These are phyloP conservation scores for Monosporozyma aerobia DNA, from an alignment of 805 yeast genomes.

Conservation along the genomic window DNA sequence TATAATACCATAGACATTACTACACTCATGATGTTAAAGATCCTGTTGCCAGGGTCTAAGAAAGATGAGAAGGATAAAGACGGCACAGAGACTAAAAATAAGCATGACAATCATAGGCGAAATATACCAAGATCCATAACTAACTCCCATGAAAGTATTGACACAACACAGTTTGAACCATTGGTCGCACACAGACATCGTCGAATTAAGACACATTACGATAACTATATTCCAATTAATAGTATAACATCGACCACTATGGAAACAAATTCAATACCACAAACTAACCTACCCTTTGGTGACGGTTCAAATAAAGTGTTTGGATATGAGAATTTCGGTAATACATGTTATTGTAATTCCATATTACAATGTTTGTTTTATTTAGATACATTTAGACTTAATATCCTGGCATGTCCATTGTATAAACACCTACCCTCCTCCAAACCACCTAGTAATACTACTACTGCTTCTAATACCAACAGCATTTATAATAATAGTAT, in stretches of 20 bases:
- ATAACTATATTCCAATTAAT: neutral
- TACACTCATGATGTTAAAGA: neutral
- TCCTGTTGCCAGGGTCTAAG: neutral
- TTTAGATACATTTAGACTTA: conserved; percentile 56
- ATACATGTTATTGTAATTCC: conserved; percentile 92
- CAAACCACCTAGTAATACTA: neutral
- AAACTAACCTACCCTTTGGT: conserved; percentile 7
- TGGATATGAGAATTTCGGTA: conserved; percentile 81
- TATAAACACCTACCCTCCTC: neutral
- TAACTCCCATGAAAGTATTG: neutral
- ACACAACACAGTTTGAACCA: neutral
- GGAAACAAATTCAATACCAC: neutral
- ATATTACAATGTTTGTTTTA: conserved; percentile 81
- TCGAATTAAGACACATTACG: neutral
- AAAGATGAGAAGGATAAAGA: neutral
- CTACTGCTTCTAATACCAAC: too few relatives aligned
- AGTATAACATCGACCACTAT: neutral
- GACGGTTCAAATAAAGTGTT: conserved; percentile 62
- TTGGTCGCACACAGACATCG: neutral
- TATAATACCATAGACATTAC: too few relatives aligned
- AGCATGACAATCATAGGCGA: neutral
- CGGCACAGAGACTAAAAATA: neutral
- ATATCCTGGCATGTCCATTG: conserved; percentile 41
- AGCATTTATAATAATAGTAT: too few relatives aligned
- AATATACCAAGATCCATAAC: neutral